phyloP scores from a whole-genome alignment of 495 filamentous ascomycete genomes.

The Corynascus novoguineensis region DNA sequence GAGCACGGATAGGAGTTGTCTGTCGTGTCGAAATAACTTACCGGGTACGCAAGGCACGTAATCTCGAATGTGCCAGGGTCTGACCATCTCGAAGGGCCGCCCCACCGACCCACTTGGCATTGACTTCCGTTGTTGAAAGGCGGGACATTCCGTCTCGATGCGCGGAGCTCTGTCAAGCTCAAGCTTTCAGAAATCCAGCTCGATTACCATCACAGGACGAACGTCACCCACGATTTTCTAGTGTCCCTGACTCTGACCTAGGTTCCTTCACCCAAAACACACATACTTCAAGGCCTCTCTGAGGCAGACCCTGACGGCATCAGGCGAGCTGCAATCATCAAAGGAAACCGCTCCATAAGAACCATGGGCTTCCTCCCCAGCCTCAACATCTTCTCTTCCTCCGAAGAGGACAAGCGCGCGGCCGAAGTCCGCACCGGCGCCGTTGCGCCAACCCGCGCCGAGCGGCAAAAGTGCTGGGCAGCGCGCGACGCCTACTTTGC shows the following conservation, averaged over 20 bases:
- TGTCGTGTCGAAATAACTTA: too few relatives aligned
- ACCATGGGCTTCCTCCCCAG: conserved; percentile 46
- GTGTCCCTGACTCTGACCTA: neutral
- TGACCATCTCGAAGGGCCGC: too few relatives aligned
- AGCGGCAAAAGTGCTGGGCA: conserved; percentile 78
- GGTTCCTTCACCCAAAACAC: too few relatives aligned
- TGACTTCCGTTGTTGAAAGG: neutral
- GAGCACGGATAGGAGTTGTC: too few relatives aligned
- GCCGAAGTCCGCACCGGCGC: conserved; percentile 53
- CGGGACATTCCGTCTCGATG: conserved; percentile 8
- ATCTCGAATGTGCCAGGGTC: conserved; percentile 3
- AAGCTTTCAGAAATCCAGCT: neutral
- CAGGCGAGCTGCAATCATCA: too few relatives aligned
- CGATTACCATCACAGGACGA: neutral
- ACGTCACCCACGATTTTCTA: neutral
- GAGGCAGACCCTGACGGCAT: too few relatives aligned
- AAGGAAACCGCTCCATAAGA: conserved; percentile 3
- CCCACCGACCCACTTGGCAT: neutral
- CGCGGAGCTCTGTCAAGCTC: neutral
- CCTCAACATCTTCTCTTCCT: conserved; percentile 33
- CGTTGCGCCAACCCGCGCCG: conserved; percentile 69
- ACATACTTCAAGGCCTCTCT: too few relatives aligned
- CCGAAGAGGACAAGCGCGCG: conserved; percentile 44
- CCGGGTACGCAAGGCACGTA: neutral
- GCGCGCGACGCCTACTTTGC: conserved; percentile 78